phyloP scores from a whole-genome alignment of 176 grass and related monocot genomes.

The Oryza glumipatula region DNA sequence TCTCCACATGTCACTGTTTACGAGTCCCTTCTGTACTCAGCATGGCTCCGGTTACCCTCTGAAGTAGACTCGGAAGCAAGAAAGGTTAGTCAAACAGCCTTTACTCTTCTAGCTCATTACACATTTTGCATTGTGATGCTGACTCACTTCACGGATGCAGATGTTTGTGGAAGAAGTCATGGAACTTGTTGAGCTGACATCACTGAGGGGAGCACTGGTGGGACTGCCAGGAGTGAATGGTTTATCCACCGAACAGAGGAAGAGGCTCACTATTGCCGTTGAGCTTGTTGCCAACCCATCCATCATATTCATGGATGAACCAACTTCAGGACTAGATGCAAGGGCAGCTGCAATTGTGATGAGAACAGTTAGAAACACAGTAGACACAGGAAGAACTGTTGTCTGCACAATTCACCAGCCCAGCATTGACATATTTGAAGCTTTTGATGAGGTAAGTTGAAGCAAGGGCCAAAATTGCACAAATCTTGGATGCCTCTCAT shows the following conservation, averaged over 20 bases:
- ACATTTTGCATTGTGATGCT: slow-evolving; percentile 2
- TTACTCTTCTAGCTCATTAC: not conserved
- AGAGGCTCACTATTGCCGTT: slow-evolving; percentile 92
- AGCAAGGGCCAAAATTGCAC: not conserved
- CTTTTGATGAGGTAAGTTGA: slow-evolving; percentile 77
- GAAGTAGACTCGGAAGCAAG: slow-evolving; percentile 80
- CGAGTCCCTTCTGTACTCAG: slow-evolving; percentile 92
- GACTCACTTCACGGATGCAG: slow-evolving; percentile 47
- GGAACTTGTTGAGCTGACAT: slow-evolving; percentile 80
- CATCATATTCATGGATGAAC: slow-evolving; percentile 98
- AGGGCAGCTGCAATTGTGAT: slow-evolving; percentile 95
- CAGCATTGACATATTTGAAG: slow-evolving; percentile 96
- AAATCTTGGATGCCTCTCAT: not conserved
- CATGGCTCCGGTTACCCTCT: slow-evolving; percentile 79
- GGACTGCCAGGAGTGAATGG: slow-evolving; percentile 93
- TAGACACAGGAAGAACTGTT: slow-evolving; percentile 90
- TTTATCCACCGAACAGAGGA: slow-evolving; percentile 86
- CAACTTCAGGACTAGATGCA: slow-evolving; percentile 85
- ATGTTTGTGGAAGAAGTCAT: slow-evolving; percentile 94
- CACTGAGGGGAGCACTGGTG: slow-evolving; percentile 77
- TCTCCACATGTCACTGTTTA: slow-evolving; percentile 95
- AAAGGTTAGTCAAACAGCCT: slow-evolving; percentile 50
- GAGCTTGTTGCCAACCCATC: slow-evolving; percentile 93
- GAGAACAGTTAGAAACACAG: slow-evolving; percentile 88
- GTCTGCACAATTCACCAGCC: slow-evolving; percentile 96